A percentile compares a stretch with the other conserved stretches of the same genome.
These are phyloP conservation scores for Arachis monticola DNA, from an alignment of 331 rosid species.

Conservation along the genomic window DNA sequence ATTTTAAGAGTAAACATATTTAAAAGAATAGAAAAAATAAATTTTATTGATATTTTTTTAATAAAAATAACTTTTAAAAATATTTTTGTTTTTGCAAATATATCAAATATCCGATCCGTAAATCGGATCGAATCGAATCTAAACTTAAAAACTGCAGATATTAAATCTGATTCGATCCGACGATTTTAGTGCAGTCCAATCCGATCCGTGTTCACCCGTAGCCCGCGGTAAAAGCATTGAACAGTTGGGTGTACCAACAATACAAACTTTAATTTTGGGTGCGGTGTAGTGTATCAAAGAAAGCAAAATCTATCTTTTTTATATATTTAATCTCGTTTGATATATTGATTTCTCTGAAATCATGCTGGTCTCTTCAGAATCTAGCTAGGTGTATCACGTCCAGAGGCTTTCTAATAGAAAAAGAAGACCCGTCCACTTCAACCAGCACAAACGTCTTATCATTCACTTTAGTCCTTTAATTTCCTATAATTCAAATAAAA, in stretches of 20 bases:
- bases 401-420: conserved; percentile 33
- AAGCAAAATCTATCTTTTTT: conserved; percentile 12
- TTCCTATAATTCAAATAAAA: conserved; percentile 39
- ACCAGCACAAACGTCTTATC: conserved; percentile 45
- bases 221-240: conserved; percentile 13
- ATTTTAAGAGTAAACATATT: too few species aligned
- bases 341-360: conserved; percentile 40
- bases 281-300: conserved; percentile 9
- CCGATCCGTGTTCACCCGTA: neutral
- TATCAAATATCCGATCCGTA: too few species aligned
- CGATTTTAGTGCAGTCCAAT: too few species aligned
- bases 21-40: too few species aligned
- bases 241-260: neutral
- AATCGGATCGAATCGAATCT: too few species aligned
- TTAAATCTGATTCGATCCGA: too few species aligned
- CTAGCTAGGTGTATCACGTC: conserved; percentile 49
- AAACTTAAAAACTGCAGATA: too few species aligned
- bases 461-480: conserved; percentile 38
- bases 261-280: too few species aligned
- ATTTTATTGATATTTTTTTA: too few species aligned
- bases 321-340: conserved; percentile 26
- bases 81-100: too few species aligned
- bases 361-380: conserved; percentile 49
- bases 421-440: conserved; percentile 28
- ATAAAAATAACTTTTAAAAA: too few species aligned